phyloP scores from a whole-genome alignment of 257 asterid genomes.

The Capsicum rhomboideum region DNA sequence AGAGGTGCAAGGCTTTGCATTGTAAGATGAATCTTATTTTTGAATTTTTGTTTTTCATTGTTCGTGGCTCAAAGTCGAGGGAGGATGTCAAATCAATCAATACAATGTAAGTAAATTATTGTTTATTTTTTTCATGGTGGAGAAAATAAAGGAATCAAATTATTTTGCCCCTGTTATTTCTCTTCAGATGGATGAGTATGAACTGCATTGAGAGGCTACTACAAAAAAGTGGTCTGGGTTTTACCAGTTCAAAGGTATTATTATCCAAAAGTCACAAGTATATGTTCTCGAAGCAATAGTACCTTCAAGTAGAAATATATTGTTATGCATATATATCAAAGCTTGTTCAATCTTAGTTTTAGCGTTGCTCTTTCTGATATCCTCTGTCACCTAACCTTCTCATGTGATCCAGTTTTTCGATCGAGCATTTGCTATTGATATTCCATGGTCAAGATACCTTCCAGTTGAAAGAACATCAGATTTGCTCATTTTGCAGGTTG shows the following conservation, averaged over 20 bases:
- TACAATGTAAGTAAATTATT: conserved; percentile 46
- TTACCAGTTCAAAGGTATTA: conserved; percentile 54
- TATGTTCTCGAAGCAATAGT: background rate
- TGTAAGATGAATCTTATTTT: background rate
- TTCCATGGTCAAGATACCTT: conserved; percentile 65
- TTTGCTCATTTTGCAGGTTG: conserved; percentile 76
- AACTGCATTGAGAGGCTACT: conserved; percentile 37
- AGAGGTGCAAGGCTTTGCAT: background rate
- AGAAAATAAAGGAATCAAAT: conserved; percentile 10
- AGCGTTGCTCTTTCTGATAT: background rate
- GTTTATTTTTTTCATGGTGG: conserved; percentile 1
- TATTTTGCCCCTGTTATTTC: conserved; percentile 7
- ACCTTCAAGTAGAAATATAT: background rate
- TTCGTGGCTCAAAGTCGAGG: conserved; percentile 38
- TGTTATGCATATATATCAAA: background rate
- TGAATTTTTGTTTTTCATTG: conserved; percentile 12
- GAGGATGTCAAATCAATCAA: conserved; percentile 45
- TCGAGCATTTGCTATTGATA: conserved; percentile 44
- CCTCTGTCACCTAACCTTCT: conserved; percentile 7
- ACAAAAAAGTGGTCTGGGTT: conserved; percentile 23
- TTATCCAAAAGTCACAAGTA: background rate
- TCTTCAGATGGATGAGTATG: conserved; percentile 76
- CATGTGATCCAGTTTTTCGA: conserved; percentile 49
- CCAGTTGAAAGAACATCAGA: conserved; percentile 75
- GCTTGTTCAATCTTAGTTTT: background rate